These are phyloP conservation scores for Aspergillus pseudotamarii DNA, from an alignment of 2,329 filamentous ascomycete species.

Conservation along the genomic window DNA sequence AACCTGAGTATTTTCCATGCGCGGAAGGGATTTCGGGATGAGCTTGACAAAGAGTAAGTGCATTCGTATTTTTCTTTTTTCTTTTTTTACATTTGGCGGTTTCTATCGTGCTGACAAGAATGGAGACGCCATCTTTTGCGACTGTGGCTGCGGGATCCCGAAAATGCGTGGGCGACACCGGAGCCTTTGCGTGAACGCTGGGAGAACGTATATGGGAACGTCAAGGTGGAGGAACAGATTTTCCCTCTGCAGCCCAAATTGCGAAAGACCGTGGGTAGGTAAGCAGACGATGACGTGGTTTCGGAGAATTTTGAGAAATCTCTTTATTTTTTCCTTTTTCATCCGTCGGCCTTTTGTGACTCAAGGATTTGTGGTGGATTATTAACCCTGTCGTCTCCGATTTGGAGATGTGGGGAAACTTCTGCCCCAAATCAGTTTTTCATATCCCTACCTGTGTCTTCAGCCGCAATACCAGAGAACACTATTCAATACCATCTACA, in stretches of 20 bases:
- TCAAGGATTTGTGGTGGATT: neutral
- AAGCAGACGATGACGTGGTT: neutral
- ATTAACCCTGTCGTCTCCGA: neutral
- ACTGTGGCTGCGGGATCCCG: slow-evolving; percentile 52
- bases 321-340: neutral
- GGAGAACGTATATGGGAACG: slow-evolving; percentile 45
- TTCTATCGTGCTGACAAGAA: neutral
- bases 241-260: slow-evolving; percentile 45
- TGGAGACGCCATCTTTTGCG: slow-evolving; percentile 49
- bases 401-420: neutral
- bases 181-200: slow-evolving; percentile 39
- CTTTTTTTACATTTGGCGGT: neutral
- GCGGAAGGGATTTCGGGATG: slow-evolving; percentile 50
- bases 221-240: slow-evolving; percentile 42
- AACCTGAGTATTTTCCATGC: slow-evolving; percentile 57
- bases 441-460: neutral
- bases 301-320: neutral
- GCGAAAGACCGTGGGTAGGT: neutral
- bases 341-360: neutral
- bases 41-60: slow-evolving; percentile 40
- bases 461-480: neutral
- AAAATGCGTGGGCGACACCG: slow-evolving; percentile 51
- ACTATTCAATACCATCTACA: neutral
- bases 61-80: neutral
- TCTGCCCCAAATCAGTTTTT: neutral